These are phyloP conservation scores for Lupinus albus DNA, from an alignment of 306 rosid genomes.

Conservation along the genomic window DNA sequence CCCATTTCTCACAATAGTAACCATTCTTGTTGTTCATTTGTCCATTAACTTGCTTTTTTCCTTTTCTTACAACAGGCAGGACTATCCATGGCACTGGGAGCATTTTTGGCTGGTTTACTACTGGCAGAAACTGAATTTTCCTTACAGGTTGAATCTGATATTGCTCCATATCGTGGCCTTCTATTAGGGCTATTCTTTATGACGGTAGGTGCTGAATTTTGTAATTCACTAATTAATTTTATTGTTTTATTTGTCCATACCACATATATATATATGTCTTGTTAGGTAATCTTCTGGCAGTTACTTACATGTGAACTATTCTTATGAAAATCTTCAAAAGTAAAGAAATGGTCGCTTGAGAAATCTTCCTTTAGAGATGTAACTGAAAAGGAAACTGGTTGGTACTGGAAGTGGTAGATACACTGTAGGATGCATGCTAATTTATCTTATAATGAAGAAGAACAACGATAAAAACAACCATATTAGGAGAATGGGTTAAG, in stretches of 20 bases:
- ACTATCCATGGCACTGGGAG: conserved; percentile 99
- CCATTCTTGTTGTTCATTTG: conserved; percentile 1
- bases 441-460: neutral
- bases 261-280: neutral
- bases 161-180: conserved; percentile 99
- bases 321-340: conserved; percentile 31
- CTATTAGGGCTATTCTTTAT: conserved; percentile 96
- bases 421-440: conserved; percentile 15
- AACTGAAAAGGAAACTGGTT: conserved; percentile 20
- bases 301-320: conserved; percentile 22
- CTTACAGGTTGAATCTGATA: conserved; percentile 94
- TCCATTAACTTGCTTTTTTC: conserved; percentile 33
- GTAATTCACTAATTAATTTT: conserved; percentile 32
- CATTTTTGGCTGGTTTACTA: conserved; percentile 96
- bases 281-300: neutral
- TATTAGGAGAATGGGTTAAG: too few relatives aligned
- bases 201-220: conserved; percentile 73
- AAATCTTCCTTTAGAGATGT: conserved; percentile 6
- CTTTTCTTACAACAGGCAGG: conserved; percentile 71
- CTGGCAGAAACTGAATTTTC: conserved; percentile 99
- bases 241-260: conserved; percentile 32
- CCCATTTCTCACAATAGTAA: too few relatives aligned
- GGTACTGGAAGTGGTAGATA: conserved; percentile 21
- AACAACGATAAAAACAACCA: too few relatives aligned
- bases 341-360: conserved; percentile 19